These are phyloP conservation scores for Sordariomycetes sp. DNA, from an alignment of 2,329 filamentous ascomycete genomes.

Conservation along the genomic window DNA sequence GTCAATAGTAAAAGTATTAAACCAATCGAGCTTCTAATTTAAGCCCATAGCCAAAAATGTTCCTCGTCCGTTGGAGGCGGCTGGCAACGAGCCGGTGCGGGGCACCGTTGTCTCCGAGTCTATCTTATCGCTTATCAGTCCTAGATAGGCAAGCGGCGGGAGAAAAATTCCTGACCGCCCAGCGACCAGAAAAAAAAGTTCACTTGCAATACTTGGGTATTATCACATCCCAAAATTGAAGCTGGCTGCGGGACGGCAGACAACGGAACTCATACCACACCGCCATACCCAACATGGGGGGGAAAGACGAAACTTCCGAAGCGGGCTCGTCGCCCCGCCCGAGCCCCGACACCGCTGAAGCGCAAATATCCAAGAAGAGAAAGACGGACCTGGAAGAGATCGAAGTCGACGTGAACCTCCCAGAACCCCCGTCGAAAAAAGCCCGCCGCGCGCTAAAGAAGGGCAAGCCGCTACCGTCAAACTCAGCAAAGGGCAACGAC, in stretches of 20 bases:
- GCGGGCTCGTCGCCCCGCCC: background rate
- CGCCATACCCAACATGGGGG: background rate
- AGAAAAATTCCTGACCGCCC: conserved; percentile 2
- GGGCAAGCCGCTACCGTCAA: conserved; percentile 47
- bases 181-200: conserved; percentile 7
- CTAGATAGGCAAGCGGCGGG: background rate
- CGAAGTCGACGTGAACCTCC: conserved; percentile 80
- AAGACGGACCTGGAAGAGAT: conserved; percentile 63
- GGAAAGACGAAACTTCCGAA: background rate
- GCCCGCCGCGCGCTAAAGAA: conserved; percentile 86
- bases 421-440: conserved; percentile 92
- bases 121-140: conserved; percentile 8
- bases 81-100: background rate
- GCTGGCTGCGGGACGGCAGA: no score
- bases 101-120: background rate
- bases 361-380: conserved; percentile 49
- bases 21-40: background rate
- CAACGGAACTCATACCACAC: background rate
- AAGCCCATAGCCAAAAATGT: background rate
- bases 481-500: conserved; percentile 23
- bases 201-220: background rate
- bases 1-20: no score
- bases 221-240: background rate
- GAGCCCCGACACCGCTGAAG: background rate
- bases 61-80: background rate